A percentile compares a stretch with the other conserved stretches of the same genome.
Evolutionary conservation across 306 rosid species (phyloP).

Genomic region (Abrus pulchellus): DNA sequence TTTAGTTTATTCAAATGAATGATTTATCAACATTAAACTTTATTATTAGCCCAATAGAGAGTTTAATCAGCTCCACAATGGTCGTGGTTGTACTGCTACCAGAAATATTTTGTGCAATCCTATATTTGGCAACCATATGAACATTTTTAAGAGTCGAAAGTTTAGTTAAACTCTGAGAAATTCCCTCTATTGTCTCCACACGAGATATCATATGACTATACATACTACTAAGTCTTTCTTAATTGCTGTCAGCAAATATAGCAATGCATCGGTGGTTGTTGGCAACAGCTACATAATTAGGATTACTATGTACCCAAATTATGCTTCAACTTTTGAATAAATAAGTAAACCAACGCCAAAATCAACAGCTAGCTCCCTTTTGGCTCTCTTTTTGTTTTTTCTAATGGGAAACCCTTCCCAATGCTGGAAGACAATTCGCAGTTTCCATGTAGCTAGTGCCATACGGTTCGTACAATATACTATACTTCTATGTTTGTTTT

Average conservation of each 20-base stretch:
- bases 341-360: not conserved
- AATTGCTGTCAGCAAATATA: not conserved
- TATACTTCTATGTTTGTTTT: not conserved
- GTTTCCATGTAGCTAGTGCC: conserved; percentile 20
- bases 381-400: not conserved
- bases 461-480: conserved; percentile 22
- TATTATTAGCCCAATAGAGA: not conserved
- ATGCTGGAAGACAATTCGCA: conserved; percentile 13
- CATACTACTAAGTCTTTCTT: not conserved
- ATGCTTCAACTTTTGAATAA: not conserved
- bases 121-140: not conserved
- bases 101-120: not conserved
- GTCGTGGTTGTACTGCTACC: not conserved
- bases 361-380: not conserved
- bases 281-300: too few species aligned
- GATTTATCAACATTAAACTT: not conserved
- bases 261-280: not conserved
- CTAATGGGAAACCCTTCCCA: not conserved
- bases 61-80: not conserved
- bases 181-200: not conserved
- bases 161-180: not conserved
- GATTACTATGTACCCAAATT: not conserved
- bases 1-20: not conserved
- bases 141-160: not conserved
- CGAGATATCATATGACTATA: too few species aligned